These are phyloP conservation scores for Corylus avellana DNA, from an alignment of 306 rosid genomes.

Conservation along the genomic window DNA sequence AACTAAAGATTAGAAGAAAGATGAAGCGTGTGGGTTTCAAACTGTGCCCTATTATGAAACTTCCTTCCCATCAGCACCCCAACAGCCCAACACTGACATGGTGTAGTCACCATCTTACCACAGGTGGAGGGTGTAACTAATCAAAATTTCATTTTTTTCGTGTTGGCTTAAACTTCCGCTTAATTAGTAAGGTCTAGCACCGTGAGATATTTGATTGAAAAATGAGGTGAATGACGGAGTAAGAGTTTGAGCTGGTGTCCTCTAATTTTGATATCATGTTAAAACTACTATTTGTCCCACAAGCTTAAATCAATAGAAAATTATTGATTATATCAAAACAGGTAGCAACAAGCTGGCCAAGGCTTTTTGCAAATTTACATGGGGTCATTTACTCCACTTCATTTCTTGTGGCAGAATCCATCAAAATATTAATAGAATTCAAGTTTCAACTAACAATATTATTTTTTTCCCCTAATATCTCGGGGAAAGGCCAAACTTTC, in stretches of 20 bases:
- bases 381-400: neutral
- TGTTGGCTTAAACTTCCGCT: too few relatives aligned
- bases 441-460: neutral
- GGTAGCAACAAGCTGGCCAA: neutral
- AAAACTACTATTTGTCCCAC: too few relatives aligned
- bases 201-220: too few relatives aligned
- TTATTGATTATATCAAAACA: too few relatives aligned
- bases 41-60: neutral
- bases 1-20: neutral
- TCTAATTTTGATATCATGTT: too few relatives aligned
- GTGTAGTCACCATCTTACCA: neutral
- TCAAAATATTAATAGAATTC: neutral
- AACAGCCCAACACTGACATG: neutral
- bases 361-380: neutral
- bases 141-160: too few relatives aligned
- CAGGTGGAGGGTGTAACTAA: too few relatives aligned
- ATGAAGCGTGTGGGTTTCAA: neutral
- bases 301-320: too few relatives aligned
- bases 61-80: neutral
- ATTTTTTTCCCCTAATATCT: neutral
- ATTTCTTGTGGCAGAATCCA: neutral
- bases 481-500: neutral
- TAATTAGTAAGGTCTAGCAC: too few relatives aligned
- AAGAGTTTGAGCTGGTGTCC: too few relatives aligned
- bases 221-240: too few relatives aligned